phyloP scores from a whole-genome alignment of 2,329 filamentous ascomycete genomes.

The Aspergillus brunneoviolaceus region DNA sequence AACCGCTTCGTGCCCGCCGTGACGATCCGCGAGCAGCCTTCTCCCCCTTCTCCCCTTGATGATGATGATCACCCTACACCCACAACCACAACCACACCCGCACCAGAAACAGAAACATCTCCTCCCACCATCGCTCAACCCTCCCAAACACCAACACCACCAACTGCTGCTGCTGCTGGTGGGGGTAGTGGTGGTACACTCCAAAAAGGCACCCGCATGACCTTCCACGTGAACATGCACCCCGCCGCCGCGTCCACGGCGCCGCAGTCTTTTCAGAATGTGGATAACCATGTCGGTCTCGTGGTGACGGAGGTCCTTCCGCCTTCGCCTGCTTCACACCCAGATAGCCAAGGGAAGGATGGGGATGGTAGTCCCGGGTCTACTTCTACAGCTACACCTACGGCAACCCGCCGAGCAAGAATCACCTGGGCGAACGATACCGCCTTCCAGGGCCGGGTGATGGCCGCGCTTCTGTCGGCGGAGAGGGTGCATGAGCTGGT shows the following conservation, averaged over 20 bases:
- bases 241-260: slow-evolving; percentile 18
- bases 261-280: slow-evolving; percentile 17
- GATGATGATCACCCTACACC: too few relatives aligned
- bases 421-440: slow-evolving; percentile 32
- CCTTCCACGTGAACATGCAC: slow-evolving; percentile 46
- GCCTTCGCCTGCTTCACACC: neutral
- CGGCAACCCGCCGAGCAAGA: neutral
- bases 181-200: slow-evolving; percentile 16
- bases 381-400: neutral
- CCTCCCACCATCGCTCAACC: slow-evolving; percentile 3
- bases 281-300: slow-evolving; percentile 25
- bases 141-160: slow-evolving; percentile 14
- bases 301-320: slow-evolving; percentile 37
- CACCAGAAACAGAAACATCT: neutral
- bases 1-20: slow-evolving; percentile 49
- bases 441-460: slow-evolving; percentile 29
- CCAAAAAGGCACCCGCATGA: slow-evolving; percentile 45
- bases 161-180: too few relatives aligned
- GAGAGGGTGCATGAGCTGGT: slow-evolving; percentile 51
- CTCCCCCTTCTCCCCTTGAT: slow-evolving; percentile 3
- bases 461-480: slow-evolving; percentile 39
- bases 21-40: slow-evolving; percentile 45
- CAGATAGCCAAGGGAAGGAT: too few relatives aligned
- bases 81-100: too few relatives aligned
- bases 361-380: too few relatives aligned